Base-by-base conservation (phyloP, 805 yeast genomes). In the Candida silvatica region DNA sequence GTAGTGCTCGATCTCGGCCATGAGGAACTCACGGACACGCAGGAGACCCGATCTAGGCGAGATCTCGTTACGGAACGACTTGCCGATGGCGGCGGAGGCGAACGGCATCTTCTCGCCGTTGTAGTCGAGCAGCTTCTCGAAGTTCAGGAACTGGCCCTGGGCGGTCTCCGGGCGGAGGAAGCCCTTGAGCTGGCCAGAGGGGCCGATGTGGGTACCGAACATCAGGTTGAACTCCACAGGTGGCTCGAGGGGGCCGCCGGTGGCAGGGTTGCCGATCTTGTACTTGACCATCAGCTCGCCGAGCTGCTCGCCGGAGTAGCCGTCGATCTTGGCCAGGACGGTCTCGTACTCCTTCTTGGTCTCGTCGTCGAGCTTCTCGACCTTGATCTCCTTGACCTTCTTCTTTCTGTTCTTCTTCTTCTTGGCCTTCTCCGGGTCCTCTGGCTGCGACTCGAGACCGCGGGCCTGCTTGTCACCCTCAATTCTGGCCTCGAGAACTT, bases 201-300 rank as follows among this genome's bases (percentile, higher is more conserved):
- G 98, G 37, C 99, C 99, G 59, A 92, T 94, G 38, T 95, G 95
- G 40, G 99, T 92, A 66, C 90, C 97, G 58, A 92, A 92, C 99
- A 92, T 92, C 61, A 92, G 76, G 69, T 92, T 92, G 77, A 92
- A 92, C 61, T 88, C 97, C 51, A 69, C 76, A 47, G 99, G 99
- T 30, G 80, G 80, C 61, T 86, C 94, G 51, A 92, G 72, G 35
- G 75, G 68, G 30, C 83, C 94, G 44, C 82, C 83, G 41, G 94
- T 87, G 33, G 75, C 88, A 29, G 99, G 99, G 71, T 90, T 92
- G 50, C 77, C 77, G 58, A 92, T 94, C 41, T 80, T 68, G 62
- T 83, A 73, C 61, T 86, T 80, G 44, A 55, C 67, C 73, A 94
- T 88, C 48, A 92, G 66, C 54, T 85, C 82, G 46, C 97, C 97